Conservation (phyloP, 805 yeast genomes). For the Yarrowia porcina region DNA sequence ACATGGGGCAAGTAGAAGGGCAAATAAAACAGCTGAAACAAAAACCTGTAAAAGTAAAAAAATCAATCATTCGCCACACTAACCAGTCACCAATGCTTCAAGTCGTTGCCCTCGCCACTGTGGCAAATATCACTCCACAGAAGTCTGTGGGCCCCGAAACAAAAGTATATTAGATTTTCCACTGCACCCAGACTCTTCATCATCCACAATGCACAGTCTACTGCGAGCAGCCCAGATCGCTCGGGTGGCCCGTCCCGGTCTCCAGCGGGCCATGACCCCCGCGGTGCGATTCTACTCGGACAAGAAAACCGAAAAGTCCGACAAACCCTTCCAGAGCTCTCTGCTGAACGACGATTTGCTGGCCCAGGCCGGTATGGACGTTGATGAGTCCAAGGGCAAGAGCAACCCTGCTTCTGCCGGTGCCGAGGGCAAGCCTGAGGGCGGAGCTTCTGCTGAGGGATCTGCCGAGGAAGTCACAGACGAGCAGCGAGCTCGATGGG, state of each 20-base stretch:
- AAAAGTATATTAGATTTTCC: constrained; percentile 17
- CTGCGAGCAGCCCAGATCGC: constrained; percentile 24
- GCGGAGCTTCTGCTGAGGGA: constrained; percentile 23
- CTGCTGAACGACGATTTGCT: constrained; percentile 78
- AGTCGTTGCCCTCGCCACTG: background rate
- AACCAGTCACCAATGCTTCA: background rate
- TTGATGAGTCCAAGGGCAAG: constrained; percentile 28
- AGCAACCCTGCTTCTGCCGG: background rate
- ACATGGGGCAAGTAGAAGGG: background rate
- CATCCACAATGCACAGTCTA: constrained; percentile 24
- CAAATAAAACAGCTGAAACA: background rate
- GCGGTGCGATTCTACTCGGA: constrained; percentile 28
- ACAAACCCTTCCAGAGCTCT: constrained; percentile 42
- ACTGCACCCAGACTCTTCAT: constrained; percentile 2
- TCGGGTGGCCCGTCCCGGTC: constrained; percentile 23
- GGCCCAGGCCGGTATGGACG: constrained; percentile 78
- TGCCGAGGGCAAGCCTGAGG: constrained; percentile 11
- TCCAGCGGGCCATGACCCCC: constrained; percentile 15
- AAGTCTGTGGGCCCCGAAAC: constrained; percentile 11
- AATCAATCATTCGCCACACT: background rate
- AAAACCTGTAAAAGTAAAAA: background rate
- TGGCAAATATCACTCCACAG: constrained; percentile 7
- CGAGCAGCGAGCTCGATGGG: constrained; percentile 45
- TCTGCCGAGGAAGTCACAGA: constrained; percentile 28
- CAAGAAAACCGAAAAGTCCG: constrained; percentile 30